phyloP scores from a whole-genome alignment of 352 stramenopile genomes.

The Globisporangium parvum region DNA sequence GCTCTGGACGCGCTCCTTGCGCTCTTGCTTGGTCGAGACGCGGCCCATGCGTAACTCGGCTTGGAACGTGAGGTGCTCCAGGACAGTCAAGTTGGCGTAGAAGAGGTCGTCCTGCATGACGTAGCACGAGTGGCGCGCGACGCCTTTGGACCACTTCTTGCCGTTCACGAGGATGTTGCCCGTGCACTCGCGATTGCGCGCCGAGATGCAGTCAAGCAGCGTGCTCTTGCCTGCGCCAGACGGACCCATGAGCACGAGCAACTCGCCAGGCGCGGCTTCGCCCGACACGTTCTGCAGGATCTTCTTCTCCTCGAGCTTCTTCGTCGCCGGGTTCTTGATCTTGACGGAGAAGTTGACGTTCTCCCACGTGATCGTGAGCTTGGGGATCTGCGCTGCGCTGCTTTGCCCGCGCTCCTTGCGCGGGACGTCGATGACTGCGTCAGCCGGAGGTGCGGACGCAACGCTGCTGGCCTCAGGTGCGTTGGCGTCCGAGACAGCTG shows the following conservation, averaged over 20 bases:
- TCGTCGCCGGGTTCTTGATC: conserved; percentile 21
- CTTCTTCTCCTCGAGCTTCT: conserved; percentile 23
- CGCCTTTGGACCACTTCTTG: conserved; percentile 20
- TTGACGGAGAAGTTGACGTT: conserved; percentile 23
- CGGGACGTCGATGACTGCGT: conserved; percentile 10
- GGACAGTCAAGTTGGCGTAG: conserved; percentile 73
- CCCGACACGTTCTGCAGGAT: conserved; percentile 42
- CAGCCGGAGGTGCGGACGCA: background rate
- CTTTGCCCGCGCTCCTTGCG: conserved; percentile 16
- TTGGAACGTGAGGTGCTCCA: conserved; percentile 81
- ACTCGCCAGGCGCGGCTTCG: conserved; percentile 18
- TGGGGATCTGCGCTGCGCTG: conserved; percentile 24
- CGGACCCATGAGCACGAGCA: conserved; percentile 35
- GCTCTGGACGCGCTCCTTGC: conserved; percentile 17
- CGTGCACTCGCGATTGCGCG: conserved; percentile 39
- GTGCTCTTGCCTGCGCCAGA: conserved; percentile 35
- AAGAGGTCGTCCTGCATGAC: conserved; percentile 88
- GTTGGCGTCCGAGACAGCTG: background rate
- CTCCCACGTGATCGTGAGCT: conserved; percentile 27
- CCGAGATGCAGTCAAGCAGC: conserved; percentile 32
- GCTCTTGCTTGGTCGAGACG: conserved; percentile 13
- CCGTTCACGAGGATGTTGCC: conserved; percentile 57
- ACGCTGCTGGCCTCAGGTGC: no score
- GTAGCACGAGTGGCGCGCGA: conserved; percentile 36
- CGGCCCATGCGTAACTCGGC: conserved; percentile 58